phyloP scores from a whole-genome alignment of 2,329 filamentous ascomycete genomes.

The Trichoderma atrobrunneum region DNA sequence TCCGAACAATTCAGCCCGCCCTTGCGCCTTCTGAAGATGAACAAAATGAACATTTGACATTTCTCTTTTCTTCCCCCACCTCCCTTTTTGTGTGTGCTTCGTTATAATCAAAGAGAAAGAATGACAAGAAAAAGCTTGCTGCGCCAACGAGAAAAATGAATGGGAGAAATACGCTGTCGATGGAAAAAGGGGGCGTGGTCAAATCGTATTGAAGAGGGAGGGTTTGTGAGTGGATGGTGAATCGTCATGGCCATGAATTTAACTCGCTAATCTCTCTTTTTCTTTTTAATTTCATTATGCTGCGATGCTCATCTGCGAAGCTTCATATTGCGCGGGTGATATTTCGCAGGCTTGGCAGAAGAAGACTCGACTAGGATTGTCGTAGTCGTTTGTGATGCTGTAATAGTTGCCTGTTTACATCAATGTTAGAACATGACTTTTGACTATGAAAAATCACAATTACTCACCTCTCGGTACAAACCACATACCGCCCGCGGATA shows the following conservation, averaged over 20 bases:
- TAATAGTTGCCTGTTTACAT: slow-evolving; percentile 76
- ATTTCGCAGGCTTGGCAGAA: slow-evolving; percentile 84
- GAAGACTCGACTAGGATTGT: slow-evolving; percentile 73
- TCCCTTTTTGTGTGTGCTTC: neutral
- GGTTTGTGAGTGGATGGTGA: neutral
- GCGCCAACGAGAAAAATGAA: neutral
- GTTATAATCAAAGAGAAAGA: neutral
- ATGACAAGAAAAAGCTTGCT: neutral
- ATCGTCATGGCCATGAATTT: neutral
- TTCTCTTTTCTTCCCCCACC: neutral
- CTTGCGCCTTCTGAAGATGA: slow-evolving; percentile 7
- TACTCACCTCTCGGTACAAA: slow-evolving; percentile 88
- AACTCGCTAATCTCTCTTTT: neutral
- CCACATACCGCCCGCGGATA: slow-evolving; percentile 85
- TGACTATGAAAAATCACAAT: neutral
- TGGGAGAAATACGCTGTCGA: neutral
- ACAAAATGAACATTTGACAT: neutral
- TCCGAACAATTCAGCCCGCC: neutral
- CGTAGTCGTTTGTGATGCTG: slow-evolving; percentile 78
- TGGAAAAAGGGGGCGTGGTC: neutral
- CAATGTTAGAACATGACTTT: neutral
- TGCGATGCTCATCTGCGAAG: slow-evolving; percentile 8
- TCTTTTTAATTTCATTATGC: neutral
- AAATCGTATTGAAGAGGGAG: neutral
- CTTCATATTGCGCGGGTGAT: slow-evolving; percentile 23